Evolutionary conservation across 129 eudicot genomes (phyloP).

Genomic region (Gnaphalium uliginosum): DNA sequence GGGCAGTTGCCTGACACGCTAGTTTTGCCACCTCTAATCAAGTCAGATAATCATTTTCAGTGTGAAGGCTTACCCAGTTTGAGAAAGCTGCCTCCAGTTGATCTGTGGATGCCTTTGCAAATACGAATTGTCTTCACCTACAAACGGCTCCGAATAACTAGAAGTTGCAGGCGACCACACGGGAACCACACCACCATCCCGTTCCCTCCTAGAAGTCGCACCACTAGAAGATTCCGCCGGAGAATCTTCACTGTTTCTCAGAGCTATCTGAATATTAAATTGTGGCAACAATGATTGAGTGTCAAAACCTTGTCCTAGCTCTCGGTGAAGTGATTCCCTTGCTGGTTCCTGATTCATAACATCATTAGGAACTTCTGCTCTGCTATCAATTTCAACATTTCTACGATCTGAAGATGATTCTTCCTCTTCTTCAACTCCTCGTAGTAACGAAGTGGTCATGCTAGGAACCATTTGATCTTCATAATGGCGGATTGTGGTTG

Average conservation of each 20-base stretch:
- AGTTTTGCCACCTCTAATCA: neutral
- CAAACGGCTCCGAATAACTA: constrained; percentile 56
- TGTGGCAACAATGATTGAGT: constrained; percentile 39
- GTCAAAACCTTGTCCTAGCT: constrained; percentile 24
- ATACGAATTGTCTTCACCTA: constrained; percentile 67
- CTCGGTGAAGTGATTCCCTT: constrained; percentile 30
- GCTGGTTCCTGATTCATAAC: constrained; percentile 38
- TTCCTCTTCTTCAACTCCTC: constrained; percentile 64
- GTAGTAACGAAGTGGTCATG: constrained; percentile 64
- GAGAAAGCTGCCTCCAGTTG: constrained; percentile 87
- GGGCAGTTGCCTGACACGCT: neutral
- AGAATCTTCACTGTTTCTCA: constrained; percentile 68
- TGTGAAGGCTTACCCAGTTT: constrained; percentile 66
- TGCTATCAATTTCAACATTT: constrained; percentile 37
- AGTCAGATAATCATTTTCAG: neutral
- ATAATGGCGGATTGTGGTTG: constrained; percentile 44
- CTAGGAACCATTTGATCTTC: constrained; percentile 99
- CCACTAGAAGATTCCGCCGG: constrained; percentile 77
- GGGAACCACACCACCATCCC: constrained; percentile 85
- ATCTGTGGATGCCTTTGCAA: constrained; percentile 85
- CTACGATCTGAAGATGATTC: constrained; percentile 54
- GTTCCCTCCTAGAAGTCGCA: constrained; percentile 54
- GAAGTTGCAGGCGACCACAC: constrained; percentile 89
- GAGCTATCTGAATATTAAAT: constrained; percentile 38
- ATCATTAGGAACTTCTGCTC: constrained; percentile 91